Percentiles rank a stretch among this genome's conserved stretches.
Evolutionary conservation across 345 rosid species (phyloP).

Genomic region (Stellera chamaejasme): DNA sequence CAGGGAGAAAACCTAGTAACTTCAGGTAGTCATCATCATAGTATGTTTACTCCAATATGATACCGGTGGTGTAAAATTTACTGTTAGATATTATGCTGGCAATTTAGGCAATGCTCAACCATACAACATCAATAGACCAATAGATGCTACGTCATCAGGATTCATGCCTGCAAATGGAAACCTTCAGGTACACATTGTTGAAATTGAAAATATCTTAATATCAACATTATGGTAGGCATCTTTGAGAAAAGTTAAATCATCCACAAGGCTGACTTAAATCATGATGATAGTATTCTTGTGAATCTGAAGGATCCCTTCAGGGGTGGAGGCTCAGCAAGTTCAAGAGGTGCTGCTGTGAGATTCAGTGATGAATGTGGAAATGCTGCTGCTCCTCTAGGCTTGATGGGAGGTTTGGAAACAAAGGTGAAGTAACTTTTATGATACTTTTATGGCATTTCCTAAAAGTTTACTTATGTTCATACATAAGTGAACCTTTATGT

Average conservation of each 20-base stretch:
- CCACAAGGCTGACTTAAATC: conserved; percentile 16
- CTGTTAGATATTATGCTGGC: conserved; percentile 23
- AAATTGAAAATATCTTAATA: neutral
- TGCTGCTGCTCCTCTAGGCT: conserved; percentile 62
- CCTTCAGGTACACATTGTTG: conserved; percentile 35
- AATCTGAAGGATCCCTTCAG: conserved; percentile 29
- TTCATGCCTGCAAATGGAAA: conserved; percentile 22
- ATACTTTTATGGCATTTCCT: neutral
- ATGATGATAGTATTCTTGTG: conserved; percentile 16
- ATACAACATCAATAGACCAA: conserved; percentile 23
- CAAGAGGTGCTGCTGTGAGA: conserved; percentile 24
- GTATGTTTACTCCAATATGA: conserved; percentile 22
- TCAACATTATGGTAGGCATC: conserved; percentile 1
- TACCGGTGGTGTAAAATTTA: conserved; percentile 13
- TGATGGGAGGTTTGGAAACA: conserved; percentile 70
- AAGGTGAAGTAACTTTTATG: conserved; percentile 41
- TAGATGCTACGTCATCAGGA: conserved; percentile 21
- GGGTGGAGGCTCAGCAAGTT: conserved; percentile 22
- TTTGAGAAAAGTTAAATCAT: conserved; percentile 12
- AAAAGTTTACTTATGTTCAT: neutral
- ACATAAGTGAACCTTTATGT: too few species aligned
- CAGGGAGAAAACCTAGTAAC: conserved; percentile 43
- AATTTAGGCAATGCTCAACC: conserved; percentile 22
- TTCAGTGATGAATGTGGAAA: conserved; percentile 32
- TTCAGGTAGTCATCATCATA: conserved; percentile 35